phyloP scores from a whole-genome alignment of 148 eudicot species.

The Heliamphora exappendiculata region DNA sequence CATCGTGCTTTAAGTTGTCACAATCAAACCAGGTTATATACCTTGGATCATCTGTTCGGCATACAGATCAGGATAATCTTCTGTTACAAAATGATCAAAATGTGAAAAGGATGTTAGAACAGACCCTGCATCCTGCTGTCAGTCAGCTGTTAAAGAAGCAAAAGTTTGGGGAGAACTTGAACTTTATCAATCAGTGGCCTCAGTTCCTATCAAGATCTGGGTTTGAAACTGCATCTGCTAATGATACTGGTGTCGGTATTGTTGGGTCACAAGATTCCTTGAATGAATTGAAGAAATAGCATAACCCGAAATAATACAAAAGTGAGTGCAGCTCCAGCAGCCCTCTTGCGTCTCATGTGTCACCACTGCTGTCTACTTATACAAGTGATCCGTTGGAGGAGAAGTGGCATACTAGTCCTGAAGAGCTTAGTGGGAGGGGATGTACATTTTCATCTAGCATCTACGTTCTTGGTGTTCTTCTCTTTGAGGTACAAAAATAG shows the following conservation, averaged over 20 bases:
- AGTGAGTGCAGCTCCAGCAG: conserved; percentile 26
- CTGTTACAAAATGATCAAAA: conserved; percentile 16
- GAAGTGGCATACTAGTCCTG: conserved; percentile 90
- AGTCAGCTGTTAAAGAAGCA: conserved; percentile 40
- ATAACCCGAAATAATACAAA: conserved; percentile 19
- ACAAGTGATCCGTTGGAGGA: conserved; percentile 45
- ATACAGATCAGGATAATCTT: conserved; percentile 23
- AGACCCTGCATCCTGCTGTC: conserved; percentile 21
- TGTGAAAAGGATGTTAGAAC: conserved; percentile 51
- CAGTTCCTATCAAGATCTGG: conserved; percentile 37
- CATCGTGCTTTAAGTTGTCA: conserved; percentile 68
- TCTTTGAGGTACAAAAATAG: conserved; percentile 65
- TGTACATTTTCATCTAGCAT: conserved; percentile 68
- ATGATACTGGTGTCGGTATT: conserved; percentile 20
- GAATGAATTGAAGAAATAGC: conserved; percentile 15
- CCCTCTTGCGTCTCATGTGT: conserved; percentile 16
- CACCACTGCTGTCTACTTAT: conserved; percentile 22
- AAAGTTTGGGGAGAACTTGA: conserved; percentile 41
- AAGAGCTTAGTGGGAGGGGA: conserved; percentile 43
- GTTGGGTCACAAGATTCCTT: conserved; percentile 25
- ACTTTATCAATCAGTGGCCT: conserved; percentile 31
- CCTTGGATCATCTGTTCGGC: conserved; percentile 42
- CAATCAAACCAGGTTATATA: conserved; percentile 50
- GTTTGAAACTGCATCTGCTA: conserved; percentile 19
- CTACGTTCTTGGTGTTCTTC: conserved; percentile 74